These are phyloP conservation scores for Oldenlandia corymbosa DNA, from an alignment of 257 asterid species.

Conservation along the genomic window DNA sequence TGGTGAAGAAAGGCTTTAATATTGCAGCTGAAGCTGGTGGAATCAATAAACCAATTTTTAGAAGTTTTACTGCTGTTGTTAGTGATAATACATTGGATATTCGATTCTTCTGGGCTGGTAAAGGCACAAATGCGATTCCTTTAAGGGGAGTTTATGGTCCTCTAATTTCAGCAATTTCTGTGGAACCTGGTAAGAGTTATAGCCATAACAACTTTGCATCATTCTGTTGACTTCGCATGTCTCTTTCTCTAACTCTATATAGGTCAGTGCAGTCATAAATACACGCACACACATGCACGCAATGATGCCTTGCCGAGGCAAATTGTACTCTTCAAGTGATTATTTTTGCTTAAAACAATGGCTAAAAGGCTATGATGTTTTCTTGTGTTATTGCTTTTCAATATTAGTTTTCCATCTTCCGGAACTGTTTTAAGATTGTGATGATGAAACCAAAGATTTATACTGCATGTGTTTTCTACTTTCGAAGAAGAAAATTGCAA, in stretches of 20 bases:
- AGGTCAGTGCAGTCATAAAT: too few relatives aligned
- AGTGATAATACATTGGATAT: conserved; percentile 49
- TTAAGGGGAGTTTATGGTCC: conserved; percentile 76
- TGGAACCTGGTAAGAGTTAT: conserved; percentile 41
- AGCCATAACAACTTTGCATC: too few relatives aligned
- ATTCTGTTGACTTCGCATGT: too few relatives aligned
- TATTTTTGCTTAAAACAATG: background rate
- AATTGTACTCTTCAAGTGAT: too few relatives aligned
- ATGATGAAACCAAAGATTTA: background rate
- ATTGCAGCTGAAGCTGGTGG: conserved; percentile 73
- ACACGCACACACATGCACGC: too few relatives aligned
- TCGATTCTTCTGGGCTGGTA: conserved; percentile 84
- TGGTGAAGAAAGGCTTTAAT: conserved; percentile 61
- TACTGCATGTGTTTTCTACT: background rate
- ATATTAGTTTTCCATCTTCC: too few relatives aligned
- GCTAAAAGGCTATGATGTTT: background rate
- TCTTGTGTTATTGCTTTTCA: background rate
- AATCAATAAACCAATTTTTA: conserved; percentile 39
- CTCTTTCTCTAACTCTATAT: too few relatives aligned
- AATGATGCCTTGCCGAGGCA: too few relatives aligned
- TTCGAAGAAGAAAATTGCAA: background rate
- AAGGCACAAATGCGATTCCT: conserved; percentile 69
- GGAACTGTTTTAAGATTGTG: background rate
- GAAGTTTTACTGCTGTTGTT: conserved; percentile 46
- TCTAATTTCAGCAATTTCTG: conserved; percentile 85